Base-by-base conservation (phyloP, 1,139 yeast genomes). In the Yamadazyma diddensiae region DNA sequence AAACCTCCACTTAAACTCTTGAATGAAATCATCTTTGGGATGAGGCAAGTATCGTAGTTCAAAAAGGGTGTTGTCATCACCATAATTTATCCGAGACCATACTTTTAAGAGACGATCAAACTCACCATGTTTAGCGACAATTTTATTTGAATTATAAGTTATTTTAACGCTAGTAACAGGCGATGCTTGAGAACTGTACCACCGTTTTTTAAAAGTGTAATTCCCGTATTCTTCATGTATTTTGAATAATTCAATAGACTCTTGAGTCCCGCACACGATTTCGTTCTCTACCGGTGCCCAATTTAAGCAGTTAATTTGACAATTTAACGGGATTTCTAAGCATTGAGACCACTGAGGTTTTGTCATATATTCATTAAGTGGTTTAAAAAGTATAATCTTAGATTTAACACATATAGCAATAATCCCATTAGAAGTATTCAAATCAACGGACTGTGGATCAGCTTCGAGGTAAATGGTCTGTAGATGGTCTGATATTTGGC, bases 21-120 rank as follows among this genome's bases (percentile, higher is more conserved):
- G 65, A 2, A 88, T 77, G 35, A 71, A 70, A 1, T 70, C 45
- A 2, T 52, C 52, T 12, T 37, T 52, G 0, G 82, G 79, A 49
- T 85, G 95, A 10, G 77, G 71, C 15, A 87, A 57, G 47, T 84
- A 82, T 0, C 78, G 62, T 43, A 87, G 63, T 47, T 84, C 95
- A 53, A 87, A 88, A 16, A 79, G 68, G 3, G 84, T 73, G 35
- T 74, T 72, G 15, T 77, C 82, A 24, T 70, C 66, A 9, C 85
- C 92, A 47, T 80, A 84, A 9, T 82, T 75, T 3, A 80, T 65
- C 28, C 97, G 64, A 31, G 80, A 70, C 95, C 96, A 90, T 4
- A 88, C 69, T 50, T 85, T 86, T 21, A 85, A 78, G 10, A 82
- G 61, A 30, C 71, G 65, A 51, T 86, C 95, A 49, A 71, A 75